Base-by-base conservation (phyloP, 2,329 filamentous ascomycete genomes). In the Colletotrichum sp. region DNA sequence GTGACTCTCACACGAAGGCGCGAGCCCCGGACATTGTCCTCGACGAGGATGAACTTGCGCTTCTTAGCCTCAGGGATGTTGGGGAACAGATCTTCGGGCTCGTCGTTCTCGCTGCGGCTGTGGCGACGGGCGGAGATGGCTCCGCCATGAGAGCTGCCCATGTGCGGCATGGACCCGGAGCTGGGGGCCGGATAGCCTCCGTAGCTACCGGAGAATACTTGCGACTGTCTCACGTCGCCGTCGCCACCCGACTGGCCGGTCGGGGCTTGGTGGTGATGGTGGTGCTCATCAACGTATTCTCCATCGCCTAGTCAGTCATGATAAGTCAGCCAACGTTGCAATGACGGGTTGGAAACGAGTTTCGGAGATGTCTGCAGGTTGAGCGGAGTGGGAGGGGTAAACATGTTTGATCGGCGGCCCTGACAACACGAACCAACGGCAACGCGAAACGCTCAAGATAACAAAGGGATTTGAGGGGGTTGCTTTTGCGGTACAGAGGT, bases 11-110 rank as follows among this genome's bases (percentile, higher is more conserved):
- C 96, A 18, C 96, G 93, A 3, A 98, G 93, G 57, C 96, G 92
- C 67, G 92, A 94, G 69, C 94, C 94, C 44, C 95, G 94, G 77
- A 96, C 94, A 69, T 92, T 93, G 84, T 99, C 96, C 79, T 98
- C 96, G 32, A 99, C 96, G 12, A 99, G 91, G 80, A 99, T 98
- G 85, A 99, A 99, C 85, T 98, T 99, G 83, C 96, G 94, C 82
- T 95, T 95, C 87, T 98, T 98, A 69, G 94, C 93, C 81, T 97
- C 95, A 2, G 96, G 96, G 69, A 98, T 91, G 79, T 97, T 94
- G 65, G 95, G 95, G 84, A 98, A 98, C 60, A 98, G 91, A 65
- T 93, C 92, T 18, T 92, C 90, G 69, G 94, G 87, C 77, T 91
- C 90, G 80, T 93, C 89, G 77, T 89, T 88, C 75, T 90, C 88